Conservation (phyloP, 805 yeast species). For the Teunomyces tritomae region DNA sequence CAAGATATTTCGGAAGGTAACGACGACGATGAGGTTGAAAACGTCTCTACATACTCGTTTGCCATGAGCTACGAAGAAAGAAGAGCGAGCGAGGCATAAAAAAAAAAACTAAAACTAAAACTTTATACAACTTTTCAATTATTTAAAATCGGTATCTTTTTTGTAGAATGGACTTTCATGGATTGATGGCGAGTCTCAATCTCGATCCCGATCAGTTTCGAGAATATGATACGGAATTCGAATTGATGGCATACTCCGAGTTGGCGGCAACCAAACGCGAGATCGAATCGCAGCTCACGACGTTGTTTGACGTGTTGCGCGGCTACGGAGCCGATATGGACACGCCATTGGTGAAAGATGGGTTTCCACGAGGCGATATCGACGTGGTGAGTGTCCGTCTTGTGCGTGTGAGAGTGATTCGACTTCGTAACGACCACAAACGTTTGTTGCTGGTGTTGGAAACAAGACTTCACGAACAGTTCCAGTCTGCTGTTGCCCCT, state of each 20-base stretch:
- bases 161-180: conserved; percentile 13
- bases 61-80: conserved; percentile 28
- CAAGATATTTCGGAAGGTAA: conserved; percentile 54
- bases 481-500: neutral
- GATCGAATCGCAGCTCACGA: conserved; percentile 35
- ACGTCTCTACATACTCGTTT: conserved; percentile 40
- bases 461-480: conserved; percentile 38
- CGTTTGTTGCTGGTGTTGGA: conserved; percentile 48
- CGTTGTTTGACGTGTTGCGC: conserved; percentile 41
- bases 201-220: conserved; percentile 22
- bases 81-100: neutral
- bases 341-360: conserved; percentile 71
- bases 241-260: conserved; percentile 14
- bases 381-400: conserved; percentile 69
- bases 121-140: too few species aligned
- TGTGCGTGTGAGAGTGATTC: conserved; percentile 60
- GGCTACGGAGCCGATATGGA: conserved; percentile 57
- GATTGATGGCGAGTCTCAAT: conserved; percentile 27
- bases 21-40: conserved; percentile 44
- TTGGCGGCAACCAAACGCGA: conserved; percentile 29
- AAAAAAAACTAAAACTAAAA: neutral
- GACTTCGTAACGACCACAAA: conserved; percentile 68
- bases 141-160: too few species aligned
- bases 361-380: conserved; percentile 82
- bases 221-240: conserved; percentile 18